phyloP scores from a whole-genome alignment of 805 yeast genomes.

The Candida morakotiae region DNA sequence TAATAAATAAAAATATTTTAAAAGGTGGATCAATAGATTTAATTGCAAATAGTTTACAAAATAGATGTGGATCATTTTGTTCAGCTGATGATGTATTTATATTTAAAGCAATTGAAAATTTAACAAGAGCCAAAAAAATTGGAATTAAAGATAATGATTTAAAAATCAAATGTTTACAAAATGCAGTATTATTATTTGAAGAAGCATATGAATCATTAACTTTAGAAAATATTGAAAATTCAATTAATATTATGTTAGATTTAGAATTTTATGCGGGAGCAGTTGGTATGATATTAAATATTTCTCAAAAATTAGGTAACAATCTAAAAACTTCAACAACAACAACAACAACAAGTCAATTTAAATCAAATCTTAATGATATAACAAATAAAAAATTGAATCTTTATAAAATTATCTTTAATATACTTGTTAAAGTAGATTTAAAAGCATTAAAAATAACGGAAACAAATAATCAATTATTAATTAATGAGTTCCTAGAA shows the following conservation, averaged over 20 bases:
- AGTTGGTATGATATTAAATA: slow-evolving; percentile 71
- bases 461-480: slow-evolving; percentile 33
- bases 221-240: slow-evolving; percentile 75
- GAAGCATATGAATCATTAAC: slow-evolving; percentile 75
- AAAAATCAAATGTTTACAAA: slow-evolving; percentile 59
- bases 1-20: slow-evolving; percentile 82
- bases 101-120: slow-evolving; percentile 88
- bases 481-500: slow-evolving; percentile 48
- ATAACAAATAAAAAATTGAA: slow-evolving; percentile 15
- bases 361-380: slow-evolving; percentile 7
- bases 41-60: slow-evolving; percentile 83
- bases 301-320: slow-evolving; percentile 59
- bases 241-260: slow-evolving; percentile 71
- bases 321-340: slow-evolving; percentile 7
- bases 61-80: slow-evolving; percentile 91
- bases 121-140: slow-evolving; percentile 79
- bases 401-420: slow-evolving; percentile 72
- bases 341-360: slow-evolving; percentile 1
- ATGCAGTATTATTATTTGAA: slow-evolving; percentile 73
- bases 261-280: slow-evolving; percentile 83
- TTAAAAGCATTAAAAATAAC: slow-evolving; percentile 48
- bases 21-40: slow-evolving; percentile 92
- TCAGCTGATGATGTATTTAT: slow-evolving; percentile 90
- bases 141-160: slow-evolving; percentile 69
- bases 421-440: slow-evolving; percentile 69